These are phyloP conservation scores for Sphenostylis stenocarpa DNA, from an alignment of 306 rosid species.

Conservation along the genomic window DNA sequence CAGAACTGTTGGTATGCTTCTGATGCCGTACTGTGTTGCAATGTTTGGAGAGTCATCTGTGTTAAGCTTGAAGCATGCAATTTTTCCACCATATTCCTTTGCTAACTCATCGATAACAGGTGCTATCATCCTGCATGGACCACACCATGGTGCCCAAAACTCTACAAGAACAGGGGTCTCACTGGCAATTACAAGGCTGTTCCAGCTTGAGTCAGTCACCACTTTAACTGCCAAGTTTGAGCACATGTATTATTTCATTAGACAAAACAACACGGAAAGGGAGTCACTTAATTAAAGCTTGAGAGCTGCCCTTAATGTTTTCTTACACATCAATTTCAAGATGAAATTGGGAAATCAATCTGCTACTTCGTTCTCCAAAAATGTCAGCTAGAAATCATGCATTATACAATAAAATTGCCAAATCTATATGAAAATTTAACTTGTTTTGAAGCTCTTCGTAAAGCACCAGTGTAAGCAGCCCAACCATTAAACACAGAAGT, in stretches of 20 bases:
- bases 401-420: not conserved
- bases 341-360: not conserved
- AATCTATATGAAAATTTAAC: not conserved
- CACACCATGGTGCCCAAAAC: conserved; percentile 99
- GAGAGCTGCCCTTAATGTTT: not conserved
- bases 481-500: not conserved
- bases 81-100: conserved; percentile 73
- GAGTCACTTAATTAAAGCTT: not conserved
- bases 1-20: conserved; percentile 96
- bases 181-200: conserved; percentile 60
- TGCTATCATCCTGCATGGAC: conserved; percentile 92
- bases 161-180: conserved; percentile 83
- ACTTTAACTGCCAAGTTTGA: conserved; percentile 59
- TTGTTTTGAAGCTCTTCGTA: not conserved
- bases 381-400: not conserved
- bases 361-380: not conserved
- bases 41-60: conserved; percentile 75
- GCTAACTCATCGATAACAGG: conserved; percentile 86
- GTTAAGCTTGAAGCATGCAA: conserved; percentile 78
- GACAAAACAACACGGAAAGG: not conserved
- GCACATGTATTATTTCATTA: conserved; percentile 1
- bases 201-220: conserved; percentile 81
- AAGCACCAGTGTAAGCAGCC: not conserved
- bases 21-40: conserved; percentile 78
- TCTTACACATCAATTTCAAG: not conserved